Evolutionary conservation across 371 early-diverging fungal genomes (phyloP).

Genomic region (Apophysomyces elegans): DNA sequence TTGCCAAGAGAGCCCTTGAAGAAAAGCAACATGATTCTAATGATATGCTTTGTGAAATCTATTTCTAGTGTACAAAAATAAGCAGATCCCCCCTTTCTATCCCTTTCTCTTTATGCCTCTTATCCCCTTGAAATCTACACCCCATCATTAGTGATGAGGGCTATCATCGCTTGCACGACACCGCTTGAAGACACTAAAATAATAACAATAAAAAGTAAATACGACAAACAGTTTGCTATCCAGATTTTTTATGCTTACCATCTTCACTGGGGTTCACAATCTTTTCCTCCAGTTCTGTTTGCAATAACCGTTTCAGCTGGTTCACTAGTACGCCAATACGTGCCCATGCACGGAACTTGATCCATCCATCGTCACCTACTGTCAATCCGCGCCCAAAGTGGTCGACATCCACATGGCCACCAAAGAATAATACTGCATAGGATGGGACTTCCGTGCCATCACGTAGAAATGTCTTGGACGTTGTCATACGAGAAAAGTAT

Average conservation of each 20-base stretch:
- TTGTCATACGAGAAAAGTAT: conserved; percentile 71
- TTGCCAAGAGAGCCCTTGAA: conserved; percentile 30
- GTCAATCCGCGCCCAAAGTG: conserved; percentile 66
- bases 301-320: conserved; percentile 71
- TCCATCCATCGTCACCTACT: conserved; percentile 62
- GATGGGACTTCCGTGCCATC: conserved; percentile 72
- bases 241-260: conserved; percentile 28
- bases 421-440: conserved; percentile 77
- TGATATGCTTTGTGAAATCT: conserved; percentile 10
- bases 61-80: conserved; percentile 11
- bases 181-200: conserved; percentile 48
- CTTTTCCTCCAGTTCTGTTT: conserved; percentile 69
- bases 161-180: conserved; percentile 56
- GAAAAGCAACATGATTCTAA: conserved; percentile 22
- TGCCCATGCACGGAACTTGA: conserved; percentile 79
- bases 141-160: conserved; percentile 60
- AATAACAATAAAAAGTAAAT: conserved; percentile 1
- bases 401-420: conserved; percentile 72
- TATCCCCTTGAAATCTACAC: conserved; percentile 26
- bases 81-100: not conserved
- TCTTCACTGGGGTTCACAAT: conserved; percentile 70
- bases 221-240: conserved; percentile 2
- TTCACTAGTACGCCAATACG: conserved; percentile 81
- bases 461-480: conserved; percentile 76
- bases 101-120: not conserved